These are phyloP conservation scores for Marasmius oreades DNA, from an alignment of 1,284 basidiomycete genomes.

Conservation along the genomic window DNA sequence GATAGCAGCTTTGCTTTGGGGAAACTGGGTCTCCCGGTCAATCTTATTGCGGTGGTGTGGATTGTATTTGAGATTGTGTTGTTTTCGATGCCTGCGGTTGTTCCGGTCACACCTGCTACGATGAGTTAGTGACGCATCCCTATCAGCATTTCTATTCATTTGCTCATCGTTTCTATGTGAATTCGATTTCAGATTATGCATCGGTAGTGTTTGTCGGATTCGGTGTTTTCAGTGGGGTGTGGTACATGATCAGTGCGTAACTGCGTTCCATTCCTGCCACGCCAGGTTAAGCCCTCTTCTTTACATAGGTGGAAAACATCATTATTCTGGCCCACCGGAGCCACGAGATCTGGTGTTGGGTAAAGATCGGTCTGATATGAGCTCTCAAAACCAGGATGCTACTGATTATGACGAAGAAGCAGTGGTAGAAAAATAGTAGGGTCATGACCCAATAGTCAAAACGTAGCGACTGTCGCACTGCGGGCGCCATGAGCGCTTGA, in stretches of 20 bases:
- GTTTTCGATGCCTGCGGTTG: constrained; percentile 54
- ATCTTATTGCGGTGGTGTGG: constrained; percentile 46
- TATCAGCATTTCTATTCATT: too few species aligned
- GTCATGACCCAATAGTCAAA: too few species aligned
- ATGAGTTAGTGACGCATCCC: constrained; percentile 39
- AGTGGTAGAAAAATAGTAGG: too few species aligned
- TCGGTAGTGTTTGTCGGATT: constrained; percentile 64
- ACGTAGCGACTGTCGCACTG: too few species aligned
- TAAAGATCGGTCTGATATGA: too few species aligned
- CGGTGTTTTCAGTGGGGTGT: constrained; percentile 46
- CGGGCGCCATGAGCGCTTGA: too few species aligned
- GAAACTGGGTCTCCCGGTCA: constrained; percentile 34
- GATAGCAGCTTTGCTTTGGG: constrained; percentile 46
- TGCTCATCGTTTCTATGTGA: neutral
- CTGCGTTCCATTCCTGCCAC: neutral
- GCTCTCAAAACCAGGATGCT: too few species aligned
- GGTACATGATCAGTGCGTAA: constrained; percentile 53
- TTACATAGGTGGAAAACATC: constrained; percentile 31
- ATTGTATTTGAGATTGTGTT: constrained; percentile 48
- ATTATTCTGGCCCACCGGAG: constrained; percentile 38
- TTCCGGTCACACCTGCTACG: constrained; percentile 41
- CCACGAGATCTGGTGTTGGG: neutral
- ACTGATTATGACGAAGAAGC: too few species aligned
- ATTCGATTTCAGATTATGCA: constrained; percentile 51
- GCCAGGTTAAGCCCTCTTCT: constrained; percentile 3